phyloP scores from a whole-genome alignment of 1,139 yeast species.

The Groenewaldozyma sp. region DNA sequence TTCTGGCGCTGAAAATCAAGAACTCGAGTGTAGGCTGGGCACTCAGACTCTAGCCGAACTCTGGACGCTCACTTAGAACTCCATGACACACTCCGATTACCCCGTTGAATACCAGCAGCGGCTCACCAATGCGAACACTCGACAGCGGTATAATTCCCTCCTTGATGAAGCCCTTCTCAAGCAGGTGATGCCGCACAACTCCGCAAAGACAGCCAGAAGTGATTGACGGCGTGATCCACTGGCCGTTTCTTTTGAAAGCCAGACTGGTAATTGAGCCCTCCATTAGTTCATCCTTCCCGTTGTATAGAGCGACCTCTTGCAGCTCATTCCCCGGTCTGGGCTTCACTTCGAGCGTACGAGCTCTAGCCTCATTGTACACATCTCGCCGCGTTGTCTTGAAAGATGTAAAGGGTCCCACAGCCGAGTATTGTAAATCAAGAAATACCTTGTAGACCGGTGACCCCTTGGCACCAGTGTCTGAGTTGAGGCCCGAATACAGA shows the following conservation, averaged over 20 bases:
- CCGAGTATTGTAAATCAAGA: slow-evolving; percentile 45
- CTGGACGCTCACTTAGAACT: too few relatives aligned
- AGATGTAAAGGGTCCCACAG: slow-evolving; percentile 70
- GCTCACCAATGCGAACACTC: slow-evolving; percentile 51
- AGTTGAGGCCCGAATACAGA: slow-evolving; percentile 38
- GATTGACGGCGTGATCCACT: slow-evolving; percentile 75
- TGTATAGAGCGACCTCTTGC: slow-evolving; percentile 63
- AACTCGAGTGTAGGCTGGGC: too few relatives aligned
- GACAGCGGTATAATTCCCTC: slow-evolving; percentile 44
- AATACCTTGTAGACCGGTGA: slow-evolving; percentile 51
- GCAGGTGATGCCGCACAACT: slow-evolving; percentile 58
- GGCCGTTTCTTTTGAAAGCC: slow-evolving; percentile 48
- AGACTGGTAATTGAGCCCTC: slow-evolving; percentile 85
- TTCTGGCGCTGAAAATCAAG: too few relatives aligned
- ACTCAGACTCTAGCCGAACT: too few relatives aligned
- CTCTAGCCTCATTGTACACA: slow-evolving; percentile 55
- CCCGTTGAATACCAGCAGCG: slow-evolving; percentile 67
- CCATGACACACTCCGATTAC: slow-evolving; percentile 75
- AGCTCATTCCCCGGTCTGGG: slow-evolving; percentile 19
- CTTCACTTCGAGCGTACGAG: slow-evolving; percentile 33
- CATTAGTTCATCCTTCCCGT: slow-evolving; percentile 50
- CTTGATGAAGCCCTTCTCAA: slow-evolving; percentile 44
- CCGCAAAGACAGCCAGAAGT: slow-evolving; percentile 82
- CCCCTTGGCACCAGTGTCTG: slow-evolving; percentile 21
- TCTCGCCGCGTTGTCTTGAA: slow-evolving; percentile 76